Evolutionary conservation across 139 green algal genomes (phyloP), one percentile per base, ranked within the genome.

Genomic region (Coelastrella sp.): DNA sequence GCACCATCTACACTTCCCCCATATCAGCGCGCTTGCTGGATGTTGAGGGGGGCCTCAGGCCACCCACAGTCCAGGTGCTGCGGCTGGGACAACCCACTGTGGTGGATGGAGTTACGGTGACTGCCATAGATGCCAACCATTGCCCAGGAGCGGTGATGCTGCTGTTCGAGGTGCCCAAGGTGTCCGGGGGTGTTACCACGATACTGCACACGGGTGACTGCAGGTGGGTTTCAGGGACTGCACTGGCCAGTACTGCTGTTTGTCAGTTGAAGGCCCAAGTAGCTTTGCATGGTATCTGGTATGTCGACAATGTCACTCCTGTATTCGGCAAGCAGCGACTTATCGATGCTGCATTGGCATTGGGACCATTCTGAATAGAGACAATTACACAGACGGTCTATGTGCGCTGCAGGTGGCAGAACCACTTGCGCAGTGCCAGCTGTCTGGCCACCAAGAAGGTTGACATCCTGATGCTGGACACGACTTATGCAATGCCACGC

Each of bases 201-300:
- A 92, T 98, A 5, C 91, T 98, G 32, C 96, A 98, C 93, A 97
- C 93, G 7, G 96, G 96, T 0, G 96, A 98, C 91, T 94, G 80
- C 90, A 93, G 92, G 93, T 94, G 83, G 64, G 87, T 8, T 20
- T 10, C 54, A 88, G 94, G 74, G 8, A 10, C 68, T 32, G 68
- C 17, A 71, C 61, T 76, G 68, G 68, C 16, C 17, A n/a, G 4
- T 76, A 6, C 17, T 76, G 68, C 68, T 23, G 3, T 76, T n/a
- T 5, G 68, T 17, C 8, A 17, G 16, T 76, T 76, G 16, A 22
- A 32, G 68, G 17, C 32, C 32, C 5, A n/a, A 76, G 68, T 23
- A 22, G 14, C 68, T 76, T 76, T 4, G 2, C 17, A 6, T 76
- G 68, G 7, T 76, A 32, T 6, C 7, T 76, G 16, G 16, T 6